These are phyloP conservation scores for Narthecium ossifragum DNA, from an alignment of 106 monocot genomes.

Conservation along the genomic window DNA sequence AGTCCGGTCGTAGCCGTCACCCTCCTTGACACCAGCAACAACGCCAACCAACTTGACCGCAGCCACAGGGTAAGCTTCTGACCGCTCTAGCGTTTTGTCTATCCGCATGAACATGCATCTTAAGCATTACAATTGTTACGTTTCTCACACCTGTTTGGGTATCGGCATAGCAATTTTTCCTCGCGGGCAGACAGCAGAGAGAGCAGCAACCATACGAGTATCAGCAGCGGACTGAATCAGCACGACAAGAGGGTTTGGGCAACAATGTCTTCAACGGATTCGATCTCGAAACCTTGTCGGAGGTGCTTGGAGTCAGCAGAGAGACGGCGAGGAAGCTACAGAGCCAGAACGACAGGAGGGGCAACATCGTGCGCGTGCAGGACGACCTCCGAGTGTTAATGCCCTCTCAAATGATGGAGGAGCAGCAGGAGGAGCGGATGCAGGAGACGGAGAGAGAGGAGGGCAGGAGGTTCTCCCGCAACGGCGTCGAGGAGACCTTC, in stretches of 20 bases:
- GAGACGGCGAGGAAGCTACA: slow-evolving; percentile 16
- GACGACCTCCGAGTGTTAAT: background rate
- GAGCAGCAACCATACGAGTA: background rate
- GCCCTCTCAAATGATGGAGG: background rate
- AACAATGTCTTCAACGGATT: slow-evolving; percentile 10
- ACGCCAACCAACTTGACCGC: slow-evolving; percentile 56
- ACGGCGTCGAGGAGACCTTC: slow-evolving; percentile 35
- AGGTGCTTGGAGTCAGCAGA: slow-evolving; percentile 2
- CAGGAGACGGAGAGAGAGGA: background rate
- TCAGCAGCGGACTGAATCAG: background rate
- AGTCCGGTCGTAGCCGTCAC: background rate
- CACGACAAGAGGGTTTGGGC: background rate
- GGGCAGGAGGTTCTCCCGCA: background rate
- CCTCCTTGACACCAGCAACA: slow-evolving; percentile 28
- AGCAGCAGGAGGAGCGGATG: background rate
- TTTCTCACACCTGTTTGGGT: too few relatives aligned
- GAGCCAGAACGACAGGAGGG: slow-evolving; percentile 8
- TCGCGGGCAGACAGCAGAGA: slow-evolving; percentile 10
- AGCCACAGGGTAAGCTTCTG: slow-evolving; percentile 33
- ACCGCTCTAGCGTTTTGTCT: too few relatives aligned
- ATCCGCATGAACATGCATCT: too few relatives aligned
- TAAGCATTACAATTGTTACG: too few relatives aligned
- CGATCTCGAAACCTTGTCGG: background rate
- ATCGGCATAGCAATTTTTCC: slow-evolving; percentile 12
- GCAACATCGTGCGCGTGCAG: slow-evolving; percentile 12